Evolutionary conservation across 257 asterid genomes (phyloP).

Genomic region (Anisodus tanguticus): DNA sequence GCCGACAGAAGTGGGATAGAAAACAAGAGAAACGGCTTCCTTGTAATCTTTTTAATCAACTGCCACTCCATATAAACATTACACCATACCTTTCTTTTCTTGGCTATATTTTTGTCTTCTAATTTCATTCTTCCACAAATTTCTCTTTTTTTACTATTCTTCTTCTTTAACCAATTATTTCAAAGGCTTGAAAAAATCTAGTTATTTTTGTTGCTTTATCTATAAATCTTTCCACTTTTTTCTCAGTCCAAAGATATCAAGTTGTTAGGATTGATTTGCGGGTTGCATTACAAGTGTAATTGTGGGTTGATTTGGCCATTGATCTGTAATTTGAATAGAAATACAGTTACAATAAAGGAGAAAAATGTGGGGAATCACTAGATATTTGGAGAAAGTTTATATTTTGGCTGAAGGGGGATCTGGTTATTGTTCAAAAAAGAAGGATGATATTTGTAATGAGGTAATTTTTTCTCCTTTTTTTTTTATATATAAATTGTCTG

Average conservation of each 20-base stretch:
- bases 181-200: not conserved
- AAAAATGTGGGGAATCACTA: constrained; percentile 62
- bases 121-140: not conserved
- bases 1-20: no score
- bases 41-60: constrained; percentile 46
- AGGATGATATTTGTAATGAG: constrained; percentile 70
- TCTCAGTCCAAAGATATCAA: constrained; percentile 15
- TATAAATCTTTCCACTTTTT: not conserved
- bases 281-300: constrained; percentile 30
- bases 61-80: constrained; percentile 45
- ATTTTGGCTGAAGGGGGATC: constrained; percentile 81
- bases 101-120: constrained; percentile 9
- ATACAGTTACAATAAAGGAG: constrained; percentile 27
- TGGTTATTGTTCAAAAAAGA: constrained; percentile 73
- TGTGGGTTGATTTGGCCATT: constrained; percentile 35
- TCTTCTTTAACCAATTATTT: constrained; percentile 23
- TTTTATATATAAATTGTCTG: not conserved
- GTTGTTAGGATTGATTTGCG: not conserved
- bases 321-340: constrained; percentile 34
- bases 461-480: constrained; percentile 31
- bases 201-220: not conserved
- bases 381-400: constrained; percentile 64
- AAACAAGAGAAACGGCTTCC: constrained; percentile 26
- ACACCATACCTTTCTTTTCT: constrained; percentile 27
- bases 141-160: not conserved